Base-by-base conservation (phyloP, 805 yeast genomes). In the Wickerhamiella domercqiae region DNA sequence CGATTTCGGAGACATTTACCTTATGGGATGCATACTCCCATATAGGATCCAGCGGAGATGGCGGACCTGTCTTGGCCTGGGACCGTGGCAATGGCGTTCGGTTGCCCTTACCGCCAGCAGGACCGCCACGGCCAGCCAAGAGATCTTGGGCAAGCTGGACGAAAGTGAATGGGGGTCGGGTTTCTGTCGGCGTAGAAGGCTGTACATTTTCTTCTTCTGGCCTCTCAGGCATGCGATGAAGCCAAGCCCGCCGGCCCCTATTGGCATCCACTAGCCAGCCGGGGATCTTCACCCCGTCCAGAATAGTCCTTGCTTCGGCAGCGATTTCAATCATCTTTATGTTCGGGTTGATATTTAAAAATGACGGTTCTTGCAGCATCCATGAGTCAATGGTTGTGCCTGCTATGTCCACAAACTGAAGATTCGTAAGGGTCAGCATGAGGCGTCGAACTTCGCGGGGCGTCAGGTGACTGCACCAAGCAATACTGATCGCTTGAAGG, bases 231-330 rank as follows among this genome's bases (percentile, higher is more conserved):
- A 45, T 38, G 20, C 55, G 44, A 55, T 73, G 77, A 14, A 83
- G 54, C 94, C 94, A 83, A 9, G 81, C 75, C 43, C 95, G 65
- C 43, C 94, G 64, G 3, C 93, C 93, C 46, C 72, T 75, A 22
- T 64, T 64, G 11, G 42, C 41, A 33, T 54, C 54, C 14, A 54
- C 48, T 51, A 62, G 18, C 62, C 64, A 44, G 38, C 66, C 56
- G 15, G 57, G 42, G 43, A 52, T 38, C 34, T 50, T 55, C 48
- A 61, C 37, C 24, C 49, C 48, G 31, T 45, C 37, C 38, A 57
- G 37, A 35, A 48, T 42, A 16, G 26, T 37, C 19, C 55, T 43
- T 25, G 50, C 41, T 21, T 53, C 51, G 19, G 52, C 42, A 36
- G 57, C 39, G 40, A 75, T 69, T 54, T 83, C 95, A 42, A 78